Base-by-base conservation (phyloP, 768 basidiomycete genomes). In the Cantharellus cinnabarinus region DNA sequence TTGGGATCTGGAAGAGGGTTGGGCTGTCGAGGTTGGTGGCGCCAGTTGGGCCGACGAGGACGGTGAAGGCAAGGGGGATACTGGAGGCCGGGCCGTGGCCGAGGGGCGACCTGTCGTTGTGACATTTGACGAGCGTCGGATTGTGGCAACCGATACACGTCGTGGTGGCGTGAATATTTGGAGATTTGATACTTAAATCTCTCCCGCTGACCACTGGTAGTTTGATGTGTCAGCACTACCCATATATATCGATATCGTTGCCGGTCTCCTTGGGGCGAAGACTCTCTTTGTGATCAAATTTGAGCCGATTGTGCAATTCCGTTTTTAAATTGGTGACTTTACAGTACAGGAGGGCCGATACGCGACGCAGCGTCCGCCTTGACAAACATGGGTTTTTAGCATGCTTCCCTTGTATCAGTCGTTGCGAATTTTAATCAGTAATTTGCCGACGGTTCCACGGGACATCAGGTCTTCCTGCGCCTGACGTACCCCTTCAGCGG, bases 391-490 rank as follows among this genome's bases (percentile, higher is more conserved):
- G 20, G 20, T 29, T 29, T 29, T 29, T 29, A 29, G 20, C 20
- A 29, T 29, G 20, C 20, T 29, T 29, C 20, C 20, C 20, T 29
- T 29, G 20, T 1, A 29, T 29, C 20, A 29, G 20, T 29, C 20
- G 20, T 29, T 29, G 20, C 20, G 20, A 29, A 48, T 48, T 48
- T 85, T 87, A 64, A 97, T 73, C 56, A 98, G 63, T 65, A 99
- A 69, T 68, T 98, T 99, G 2, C 94, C 94, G 2, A 76, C 77
- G 5, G 89, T 88, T 68, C 79, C 81, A 53, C 94, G 82, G 4
- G 77, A 73, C 0, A 76, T 77, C 61, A 97, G 73, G 66, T 94
- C 91, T 7, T 64, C 73, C 64, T 98, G 93, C 0, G 89, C 81
- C 61, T 82, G 75, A 65, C 72, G 75, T 7, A 83, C 80, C 0